A percentile compares a stretch with the other conserved stretches of the same genome.
Evolutionary conservation across 2,329 filamentous ascomycete species (phyloP).

Genomic region (Stagonosporopsis cucurbitacearum): DNA sequence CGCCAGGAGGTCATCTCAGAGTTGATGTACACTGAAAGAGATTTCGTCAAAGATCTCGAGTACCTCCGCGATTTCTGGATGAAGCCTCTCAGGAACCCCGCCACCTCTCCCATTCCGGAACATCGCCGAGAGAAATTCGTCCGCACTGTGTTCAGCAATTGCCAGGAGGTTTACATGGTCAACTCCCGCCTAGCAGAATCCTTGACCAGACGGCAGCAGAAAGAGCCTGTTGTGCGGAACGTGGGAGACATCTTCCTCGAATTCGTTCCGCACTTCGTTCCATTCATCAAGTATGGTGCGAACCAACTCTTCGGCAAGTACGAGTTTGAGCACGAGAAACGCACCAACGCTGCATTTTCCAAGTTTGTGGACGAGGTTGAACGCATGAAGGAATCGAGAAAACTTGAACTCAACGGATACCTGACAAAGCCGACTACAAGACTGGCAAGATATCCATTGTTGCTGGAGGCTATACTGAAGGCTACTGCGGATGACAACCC

Average conservation of each 20-base stretch:
- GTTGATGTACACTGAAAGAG: slow-evolving; percentile 96
- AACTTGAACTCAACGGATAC: slow-evolving; percentile 96
- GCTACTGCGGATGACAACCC: slow-evolving; percentile 87
- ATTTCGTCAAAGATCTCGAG: slow-evolving; percentile 98
- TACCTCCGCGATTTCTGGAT: slow-evolving; percentile 99
- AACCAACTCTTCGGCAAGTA: slow-evolving; percentile 97
- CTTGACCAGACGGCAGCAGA: slow-evolving; percentile 89
- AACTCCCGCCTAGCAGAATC: slow-evolving; percentile 87
- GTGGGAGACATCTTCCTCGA: slow-evolving; percentile 95
- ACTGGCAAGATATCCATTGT: slow-evolving; percentile 88
- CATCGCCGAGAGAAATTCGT: slow-evolving; percentile 89
- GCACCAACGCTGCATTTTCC: slow-evolving; percentile 80
- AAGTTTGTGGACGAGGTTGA: slow-evolving; percentile 97
- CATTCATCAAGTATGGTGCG: slow-evolving; percentile 94
- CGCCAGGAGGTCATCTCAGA: slow-evolving; percentile 98
- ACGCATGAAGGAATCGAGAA: slow-evolving; percentile 92
- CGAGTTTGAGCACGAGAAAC: slow-evolving; percentile 96
- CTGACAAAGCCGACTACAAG: slow-evolving; percentile 96
- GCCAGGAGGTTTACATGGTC: slow-evolving; percentile 90
- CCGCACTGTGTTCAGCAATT: slow-evolving; percentile 93
- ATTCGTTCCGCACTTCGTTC: slow-evolving; percentile 89
- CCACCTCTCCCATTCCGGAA: slow-evolving; percentile 83
- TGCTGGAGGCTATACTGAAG: slow-evolving; percentile 90
- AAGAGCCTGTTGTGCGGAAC: slow-evolving; percentile 84
- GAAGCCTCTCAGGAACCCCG: slow-evolving; percentile 75